Percentiles rank a stretch among this genome's conserved stretches.
These are phyloP conservation scores for Onygenales sp. DNA, from an alignment of 2,329 filamentous ascomycete species.

Conservation along the genomic window DNA sequence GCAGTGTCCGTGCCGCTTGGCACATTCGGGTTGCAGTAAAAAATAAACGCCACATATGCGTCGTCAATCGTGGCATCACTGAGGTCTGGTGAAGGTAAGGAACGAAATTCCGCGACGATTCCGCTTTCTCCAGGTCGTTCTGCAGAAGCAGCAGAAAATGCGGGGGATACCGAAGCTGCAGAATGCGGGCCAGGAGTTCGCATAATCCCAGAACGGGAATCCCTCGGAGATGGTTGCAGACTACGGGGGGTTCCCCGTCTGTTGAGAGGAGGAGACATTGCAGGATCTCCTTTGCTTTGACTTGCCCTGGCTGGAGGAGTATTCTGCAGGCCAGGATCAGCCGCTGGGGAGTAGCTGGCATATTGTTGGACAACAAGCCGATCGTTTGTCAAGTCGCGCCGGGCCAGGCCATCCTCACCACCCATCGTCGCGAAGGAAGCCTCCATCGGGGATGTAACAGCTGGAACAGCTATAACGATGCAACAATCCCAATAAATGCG, in stretches of 20 bases:
- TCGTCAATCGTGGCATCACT: constrained; percentile 65
- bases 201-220: constrained; percentile 20
- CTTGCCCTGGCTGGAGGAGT: constrained; percentile 27
- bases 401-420: constrained; percentile 17
- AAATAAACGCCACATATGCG: constrained; percentile 73
- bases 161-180: constrained; percentile 32
- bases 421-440: constrained; percentile 20
- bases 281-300: constrained; percentile 14
- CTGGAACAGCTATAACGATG: no score
- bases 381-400: background rate
- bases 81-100: constrained; percentile 59
- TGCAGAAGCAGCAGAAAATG: constrained; percentile 19
- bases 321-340: constrained; percentile 27
- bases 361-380: constrained; percentile 18
- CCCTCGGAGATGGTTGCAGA: constrained; percentile 29
- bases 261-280: background rate
- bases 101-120: constrained; percentile 31
- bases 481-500: no score
- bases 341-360: constrained; percentile 25
- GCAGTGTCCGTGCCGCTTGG: constrained; percentile 58
- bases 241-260: constrained; percentile 12
- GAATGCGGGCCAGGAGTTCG: constrained; percentile 20
- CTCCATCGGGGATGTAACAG: constrained; percentile 18
- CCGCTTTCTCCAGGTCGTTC: constrained; percentile 18
- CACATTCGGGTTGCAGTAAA: constrained; percentile 83